Conservation (phyloP, 352 stramenopile genomes). For the Pythium rhizo-oryzae region DNA sequence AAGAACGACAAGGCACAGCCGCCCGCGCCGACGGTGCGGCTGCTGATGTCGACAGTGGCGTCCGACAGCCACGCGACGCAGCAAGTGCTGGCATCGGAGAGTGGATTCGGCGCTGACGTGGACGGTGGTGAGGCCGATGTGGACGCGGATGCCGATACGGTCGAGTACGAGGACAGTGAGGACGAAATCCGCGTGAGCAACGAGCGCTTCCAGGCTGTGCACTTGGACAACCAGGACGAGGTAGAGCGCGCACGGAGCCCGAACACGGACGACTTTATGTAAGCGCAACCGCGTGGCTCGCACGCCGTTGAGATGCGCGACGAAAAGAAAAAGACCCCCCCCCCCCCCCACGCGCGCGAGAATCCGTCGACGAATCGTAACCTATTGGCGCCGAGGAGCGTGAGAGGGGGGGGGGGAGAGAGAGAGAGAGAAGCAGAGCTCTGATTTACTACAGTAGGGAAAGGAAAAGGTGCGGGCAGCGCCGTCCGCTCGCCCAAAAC, state of each 20-base stretch:
- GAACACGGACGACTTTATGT: slow-evolving; percentile 83
- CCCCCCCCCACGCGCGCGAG: too few species aligned
- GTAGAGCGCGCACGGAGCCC: slow-evolving; percentile 42
- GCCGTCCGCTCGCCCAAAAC: too few species aligned
- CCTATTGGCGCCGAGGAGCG: too few species aligned
- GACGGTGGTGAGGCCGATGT: slow-evolving; percentile 33
- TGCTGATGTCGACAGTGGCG: slow-evolving; percentile 64
- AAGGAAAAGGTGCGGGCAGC: not conserved
- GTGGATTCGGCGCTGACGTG: slow-evolving; percentile 34
- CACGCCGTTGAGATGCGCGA: too few species aligned
- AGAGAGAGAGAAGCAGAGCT: slow-evolving; percentile 1
- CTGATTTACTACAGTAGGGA: not conserved
- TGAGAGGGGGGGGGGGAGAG: not conserved
- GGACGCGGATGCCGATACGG: slow-evolving; percentile 81
- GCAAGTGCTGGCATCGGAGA: slow-evolving; percentile 13
- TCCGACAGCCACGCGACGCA: slow-evolving; percentile 19
- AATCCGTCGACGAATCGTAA: too few species aligned
- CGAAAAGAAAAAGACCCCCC: too few species aligned
- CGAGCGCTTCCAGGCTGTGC: slow-evolving; percentile 87
- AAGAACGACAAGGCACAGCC: slow-evolving; percentile 84
- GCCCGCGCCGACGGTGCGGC: slow-evolving; percentile 63
- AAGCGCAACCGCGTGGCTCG: not conserved
- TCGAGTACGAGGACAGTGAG: slow-evolving; percentile 90
- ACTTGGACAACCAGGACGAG: slow-evolving; percentile 86
- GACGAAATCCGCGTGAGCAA: slow-evolving; percentile 91